These are phyloP conservation scores for Candida freyschussii DNA, from an alignment of 1,139 yeast genomes.

Conservation along the genomic window DNA sequence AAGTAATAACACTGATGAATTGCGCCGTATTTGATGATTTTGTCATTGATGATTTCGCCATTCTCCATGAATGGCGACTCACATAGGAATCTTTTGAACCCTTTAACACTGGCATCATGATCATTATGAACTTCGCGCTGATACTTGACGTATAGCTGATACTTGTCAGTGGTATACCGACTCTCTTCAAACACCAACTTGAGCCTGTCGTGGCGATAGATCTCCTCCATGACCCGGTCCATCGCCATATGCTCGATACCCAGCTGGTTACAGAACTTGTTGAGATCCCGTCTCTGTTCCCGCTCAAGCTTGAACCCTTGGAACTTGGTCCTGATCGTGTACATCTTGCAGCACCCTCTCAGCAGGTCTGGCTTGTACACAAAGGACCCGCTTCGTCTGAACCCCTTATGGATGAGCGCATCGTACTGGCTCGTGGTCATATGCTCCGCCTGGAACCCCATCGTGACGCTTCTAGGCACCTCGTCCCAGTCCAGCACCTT, in stretches of 20 bases:
- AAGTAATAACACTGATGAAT: slow-evolving; percentile 76
- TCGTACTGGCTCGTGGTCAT: slow-evolving; percentile 57
- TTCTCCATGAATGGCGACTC: slow-evolving; percentile 50
- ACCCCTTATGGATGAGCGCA: slow-evolving; percentile 62
- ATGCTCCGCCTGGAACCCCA: slow-evolving; percentile 46
- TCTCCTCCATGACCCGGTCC: slow-evolving; percentile 28
- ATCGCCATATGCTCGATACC: slow-evolving; percentile 26
- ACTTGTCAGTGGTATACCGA: slow-evolving; percentile 55
- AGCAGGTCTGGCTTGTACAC: slow-evolving; percentile 70
- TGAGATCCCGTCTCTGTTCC: slow-evolving; percentile 63
- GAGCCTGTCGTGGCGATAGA: slow-evolving; percentile 24
- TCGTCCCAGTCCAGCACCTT: too few relatives aligned
- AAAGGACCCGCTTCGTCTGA: slow-evolving; percentile 72
- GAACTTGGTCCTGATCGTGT: slow-evolving; percentile 66
- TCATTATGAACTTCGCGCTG: slow-evolving; percentile 70
- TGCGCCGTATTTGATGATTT: slow-evolving; percentile 38
- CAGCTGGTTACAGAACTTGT: slow-evolving; percentile 46
- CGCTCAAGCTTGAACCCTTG: slow-evolving; percentile 46
- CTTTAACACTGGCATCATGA: slow-evolving; percentile 38
- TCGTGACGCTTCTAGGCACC: slow-evolving; percentile 8
- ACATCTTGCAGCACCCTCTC: slow-evolving; percentile 76
- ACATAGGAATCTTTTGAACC: slow-evolving; percentile 67
- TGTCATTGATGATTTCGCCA: slow-evolving; percentile 27
- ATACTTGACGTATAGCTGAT: slow-evolving; percentile 58
- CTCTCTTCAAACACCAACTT: slow-evolving; percentile 51